Base-by-base conservation (phyloP, 2,329 filamentous ascomycete species). In the Anisogramma anomala region DNA sequence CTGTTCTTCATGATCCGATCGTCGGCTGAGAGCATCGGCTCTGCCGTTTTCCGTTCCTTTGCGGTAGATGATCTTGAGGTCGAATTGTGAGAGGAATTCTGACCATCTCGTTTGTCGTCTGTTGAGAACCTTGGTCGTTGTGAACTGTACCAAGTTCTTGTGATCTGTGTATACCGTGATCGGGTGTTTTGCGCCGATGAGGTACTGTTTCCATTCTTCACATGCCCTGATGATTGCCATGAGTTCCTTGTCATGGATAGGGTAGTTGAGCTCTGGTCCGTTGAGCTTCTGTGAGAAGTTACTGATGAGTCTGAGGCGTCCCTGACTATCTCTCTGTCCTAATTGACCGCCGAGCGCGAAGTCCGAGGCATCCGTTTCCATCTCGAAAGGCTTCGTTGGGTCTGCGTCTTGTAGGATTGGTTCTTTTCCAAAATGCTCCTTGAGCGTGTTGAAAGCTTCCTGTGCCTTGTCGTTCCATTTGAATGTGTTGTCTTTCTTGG, bases 61-160 rank as follows among this genome's bases (percentile, higher is more conserved):
- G 19, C 44, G 33, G 34, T 55, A 55, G 20, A 43, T 31, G 33
- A 56, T 56, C 15, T 26, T 44, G 32, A 57, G 56, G 36, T 56
- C 47, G 17, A 52, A 53, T 33, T 38, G 22, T 4, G 45, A 42
- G 10, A 53, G 45, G n/a, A 45, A 43, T 42, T 55, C 50, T 7
- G 45, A 34, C 52, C 42, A 60, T 45, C 50, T 19, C 1, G 45
- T 48, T 48, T 61, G 48, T 18, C 48, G 30, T 36, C 39, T 23
- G 42, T 51, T 58, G 6, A 59, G 34, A 3, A 42, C 27, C 37
- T 53, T 53, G 4, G 27, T 53, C 2, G 39, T 53, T 8, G 47
- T 55, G 39, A 59, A 59, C 33, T 52, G 51, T 14, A 43, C 30
- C 15, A 60, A 35, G 20, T 58, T 58, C 37, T 54, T 50, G 43